Evolutionary conservation across 2,329 filamentous ascomycete genomes (phyloP).

Genomic region (Ophiostoma fasciatum): DNA sequence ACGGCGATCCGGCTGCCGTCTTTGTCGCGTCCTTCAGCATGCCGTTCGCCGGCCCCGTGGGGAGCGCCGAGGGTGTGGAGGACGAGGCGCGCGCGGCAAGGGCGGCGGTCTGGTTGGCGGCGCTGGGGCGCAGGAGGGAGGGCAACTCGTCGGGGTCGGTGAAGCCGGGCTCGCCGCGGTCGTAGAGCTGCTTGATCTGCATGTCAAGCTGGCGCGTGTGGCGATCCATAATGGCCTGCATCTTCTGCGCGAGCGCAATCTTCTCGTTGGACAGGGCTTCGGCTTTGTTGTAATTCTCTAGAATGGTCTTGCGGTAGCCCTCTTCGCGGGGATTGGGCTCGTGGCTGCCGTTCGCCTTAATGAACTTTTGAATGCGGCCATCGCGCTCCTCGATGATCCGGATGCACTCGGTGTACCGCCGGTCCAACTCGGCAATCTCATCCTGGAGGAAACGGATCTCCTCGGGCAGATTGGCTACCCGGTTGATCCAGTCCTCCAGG

Average conservation of each 20-base stretch:
- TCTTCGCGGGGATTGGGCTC: slow-evolving; percentile 64
- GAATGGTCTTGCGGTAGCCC: slow-evolving; percentile 47
- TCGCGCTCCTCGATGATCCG: slow-evolving; percentile 59
- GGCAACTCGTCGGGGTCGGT: slow-evolving; percentile 48
- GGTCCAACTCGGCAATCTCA: slow-evolving; percentile 69
- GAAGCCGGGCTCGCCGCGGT: slow-evolving; percentile 46
- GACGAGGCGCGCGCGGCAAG: slow-evolving; percentile 16
- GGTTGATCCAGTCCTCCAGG: slow-evolving; percentile 64
- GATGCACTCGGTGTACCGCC: slow-evolving; percentile 52
- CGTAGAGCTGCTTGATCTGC: slow-evolving; percentile 47
- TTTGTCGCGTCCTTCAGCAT: slow-evolving; percentile 8
- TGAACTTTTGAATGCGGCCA: slow-evolving; percentile 63
- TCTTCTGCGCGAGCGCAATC: slow-evolving; percentile 51
- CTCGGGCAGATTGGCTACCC: slow-evolving; percentile 63
- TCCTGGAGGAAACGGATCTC: slow-evolving; percentile 74
- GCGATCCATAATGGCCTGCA: slow-evolving; percentile 44
- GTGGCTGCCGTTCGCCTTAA: slow-evolving; percentile 61
- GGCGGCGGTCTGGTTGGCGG: slow-evolving; percentile 33
- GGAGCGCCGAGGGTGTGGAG: slow-evolving; percentile 13
- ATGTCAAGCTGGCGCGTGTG: slow-evolving; percentile 47
- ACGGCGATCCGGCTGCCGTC: not conserved
- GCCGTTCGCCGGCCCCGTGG: slow-evolving; percentile 12
- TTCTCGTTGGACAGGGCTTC: slow-evolving; percentile 64
- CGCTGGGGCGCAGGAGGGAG: slow-evolving; percentile 43
- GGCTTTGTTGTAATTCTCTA: slow-evolving; percentile 52